Base-by-base conservation (phyloP, 768 basidiomycete genomes). In the Trametes cingulata region DNA sequence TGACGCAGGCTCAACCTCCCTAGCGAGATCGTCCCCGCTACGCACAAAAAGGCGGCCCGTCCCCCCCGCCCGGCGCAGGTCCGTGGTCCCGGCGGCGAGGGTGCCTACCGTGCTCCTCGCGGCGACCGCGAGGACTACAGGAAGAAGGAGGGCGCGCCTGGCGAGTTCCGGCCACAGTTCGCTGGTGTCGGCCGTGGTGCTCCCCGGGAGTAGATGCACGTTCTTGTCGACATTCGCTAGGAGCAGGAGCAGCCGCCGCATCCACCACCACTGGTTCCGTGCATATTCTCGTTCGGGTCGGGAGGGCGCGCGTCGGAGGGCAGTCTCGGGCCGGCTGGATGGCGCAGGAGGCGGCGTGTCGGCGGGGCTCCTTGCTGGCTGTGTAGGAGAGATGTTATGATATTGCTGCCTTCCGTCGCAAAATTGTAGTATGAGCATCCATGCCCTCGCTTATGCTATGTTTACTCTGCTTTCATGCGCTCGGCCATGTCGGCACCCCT, bases 11-110 rank as follows among this genome's bases (percentile, higher is more conserved):
- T 97, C 58, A 93, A 97, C 80, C 88, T 98, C 66, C 95, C 95
- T 52, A 77, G 77, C 61, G 96, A 99, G 78, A 98, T 99, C 72
- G 97, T 99, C 54, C 97, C 96, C 60, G 80, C 92, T 58, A 99
- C 97, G 62, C 93, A 96, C 85, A 97, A 97, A 83, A 97, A 95
- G 82, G 91, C 92, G 61, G 90, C 83, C 52, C 93, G 97, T 70
- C 85, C 91, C 25, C 80, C 89, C 46, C 90, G 93, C 65, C 92
- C 93, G 36, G 90, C 95, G 52, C 77, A 82, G 58, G 84, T 85
- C 57, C 86, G 88, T 66, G 63, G 63, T 19, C 80, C 82, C 29
- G 86, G 87, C 61, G 90, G 85, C 47, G 85, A 82, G 60, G 91
- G 92, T 67, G 85, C 90, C 12, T 93, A 95, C 82, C 91, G 93